Evolutionary conservation across 2,329 filamentous ascomycete species (phyloP).

Genomic region (Nemania sp.): DNA sequence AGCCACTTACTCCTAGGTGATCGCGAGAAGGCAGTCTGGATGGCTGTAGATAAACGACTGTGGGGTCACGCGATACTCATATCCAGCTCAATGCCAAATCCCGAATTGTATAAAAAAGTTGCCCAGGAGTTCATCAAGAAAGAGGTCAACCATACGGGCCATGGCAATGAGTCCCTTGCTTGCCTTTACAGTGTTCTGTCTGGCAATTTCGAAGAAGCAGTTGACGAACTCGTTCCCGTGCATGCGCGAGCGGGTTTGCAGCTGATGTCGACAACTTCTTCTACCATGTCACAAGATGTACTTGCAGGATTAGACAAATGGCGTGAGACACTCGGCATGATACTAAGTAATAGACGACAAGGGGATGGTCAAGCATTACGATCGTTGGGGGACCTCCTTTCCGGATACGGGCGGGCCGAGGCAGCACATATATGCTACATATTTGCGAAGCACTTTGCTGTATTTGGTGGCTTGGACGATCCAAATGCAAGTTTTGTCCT

Average conservation of each 20-base stretch:
- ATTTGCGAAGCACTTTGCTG: conserved; percentile 72
- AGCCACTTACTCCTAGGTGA: conserved; percentile 77
- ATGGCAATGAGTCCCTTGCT: conserved; percentile 84
- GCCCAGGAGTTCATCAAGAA: conserved; percentile 94
- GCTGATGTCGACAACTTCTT: conserved; percentile 77
- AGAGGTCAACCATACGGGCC: conserved; percentile 82
- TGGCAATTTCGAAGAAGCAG: conserved; percentile 90
- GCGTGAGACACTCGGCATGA: conserved; percentile 84
- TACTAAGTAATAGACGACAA: conserved; percentile 84
- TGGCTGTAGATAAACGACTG: conserved; percentile 86
- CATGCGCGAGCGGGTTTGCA: conserved; percentile 92
- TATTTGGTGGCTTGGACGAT: conserved; percentile 86
- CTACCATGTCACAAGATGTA: conserved; percentile 68
- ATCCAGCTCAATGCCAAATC: conserved; percentile 70
- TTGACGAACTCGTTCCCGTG: conserved; percentile 92
- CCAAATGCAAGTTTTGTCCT: conserved; percentile 77
- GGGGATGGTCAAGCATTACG: conserved; percentile 79
- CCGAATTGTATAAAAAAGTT: conserved; percentile 89
- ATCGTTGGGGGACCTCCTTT: conserved; percentile 79
- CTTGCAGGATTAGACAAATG: conserved; percentile 89
- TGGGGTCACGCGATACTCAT: conserved; percentile 98
- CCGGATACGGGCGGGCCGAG: conserved; percentile 84
- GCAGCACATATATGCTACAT: conserved; percentile 94
- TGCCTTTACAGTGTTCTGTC: conserved; percentile 93
- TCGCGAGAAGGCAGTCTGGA: conserved; percentile 89